Base-by-base conservation (phyloP, 192 early-diverging fungal genomes). In the Coemansia sp. region DNA sequence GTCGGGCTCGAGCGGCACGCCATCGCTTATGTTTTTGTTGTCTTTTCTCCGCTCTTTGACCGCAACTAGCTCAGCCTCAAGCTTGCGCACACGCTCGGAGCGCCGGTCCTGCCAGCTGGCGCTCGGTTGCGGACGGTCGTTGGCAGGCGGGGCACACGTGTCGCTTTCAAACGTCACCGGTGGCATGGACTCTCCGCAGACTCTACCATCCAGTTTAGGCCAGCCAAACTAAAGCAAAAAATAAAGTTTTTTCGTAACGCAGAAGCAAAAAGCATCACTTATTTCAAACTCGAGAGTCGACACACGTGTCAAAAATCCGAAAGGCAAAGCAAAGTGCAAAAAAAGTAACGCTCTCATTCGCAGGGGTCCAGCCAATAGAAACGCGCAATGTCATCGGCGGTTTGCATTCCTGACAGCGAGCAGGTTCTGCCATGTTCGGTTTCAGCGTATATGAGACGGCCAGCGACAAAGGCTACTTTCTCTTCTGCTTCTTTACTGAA, bases 281-380 rank as follows among this genome's bases (percentile, higher is more conserved):
- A 16, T 14, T 40, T 40, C n/a, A n/a, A n/a, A n/a, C n/a, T n/a
- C n/a, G n/a, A n/a, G n/a, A n/a, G n/a, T n/a, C 33, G 14, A 40
- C 5, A 53, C 12, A 16, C 32, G n/a, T 55, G 18, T 23, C 32
- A 11, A n/a, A n/a, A n/a, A 11, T 38, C 21, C 16, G 49, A 18
- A 21, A 44, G 67, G 62, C 67, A 60, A 62, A 60, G 67, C 67
- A 31, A 51, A 18, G 16, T 38, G 69, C 62, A 60, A 46, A 24
- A 49, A n/a, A n/a, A n/a, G n/a, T n/a, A n/a, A n/a, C n/a, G n/a
- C n/a, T 65, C 45, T 52, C 51, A 73, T 73, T 73, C 61, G 72
- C 32, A 38, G 58, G 25, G 43, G 14, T 12, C 14, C 59, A 62
- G 73, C 73, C 73, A 76, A 76, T 76, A 16, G 52, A 35, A 22